Evolutionary conservation across 2,329 filamentous ascomycete species (phyloP), one percentile per base, ranked within the genome.

Genomic region (Tolypocladium tropicale): DNA sequence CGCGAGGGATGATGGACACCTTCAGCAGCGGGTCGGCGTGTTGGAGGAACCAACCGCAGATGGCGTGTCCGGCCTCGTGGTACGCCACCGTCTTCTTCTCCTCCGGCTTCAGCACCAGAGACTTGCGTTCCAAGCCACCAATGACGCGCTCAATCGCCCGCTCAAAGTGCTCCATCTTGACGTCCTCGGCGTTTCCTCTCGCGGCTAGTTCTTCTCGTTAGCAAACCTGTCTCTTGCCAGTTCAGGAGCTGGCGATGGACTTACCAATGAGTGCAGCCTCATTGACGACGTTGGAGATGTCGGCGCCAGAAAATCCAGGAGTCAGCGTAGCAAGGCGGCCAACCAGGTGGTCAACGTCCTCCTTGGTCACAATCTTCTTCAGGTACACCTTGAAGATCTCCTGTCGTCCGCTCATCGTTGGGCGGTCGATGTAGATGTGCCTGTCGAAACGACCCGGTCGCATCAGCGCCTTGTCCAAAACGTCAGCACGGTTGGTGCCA

Each of bases 201-300:
- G 94, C 94, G 70, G 93, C 91, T 95, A 63, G 39, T 61, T 25
- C 32, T 48, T 56, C 55, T 55, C 64, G 62, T 53, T 53, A 56
- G 50, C 2, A 32, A n/a, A 12, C 18, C 18, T 23, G 25, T 50
- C 56, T 37, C 67, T 83, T 74, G 23, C 28, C 12, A 7, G 11
- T 5, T n/a, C 3, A 21, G n/a, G 10, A 11, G 6, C 1, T 1
- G 14, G 18, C 6, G 18, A 6, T 33, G 6, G 3, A 75, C 87
- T 70, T 81, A 95, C 91, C 94, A 69, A 97, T 93, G 51, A 99
- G 78, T 56, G 94, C 94, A 62, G 94, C 94, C 77, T 99, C 94
- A 68, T 99, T 99, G 64, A 96, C 91, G 69, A 92, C 95, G 72
- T 99, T 99, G 68, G 94, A 91, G 72, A 99, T 99, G 70, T 99